Evolutionary conservation across 2,329 filamentous ascomycete genomes (phyloP).

Genomic region (Fusarium annulatum): DNA sequence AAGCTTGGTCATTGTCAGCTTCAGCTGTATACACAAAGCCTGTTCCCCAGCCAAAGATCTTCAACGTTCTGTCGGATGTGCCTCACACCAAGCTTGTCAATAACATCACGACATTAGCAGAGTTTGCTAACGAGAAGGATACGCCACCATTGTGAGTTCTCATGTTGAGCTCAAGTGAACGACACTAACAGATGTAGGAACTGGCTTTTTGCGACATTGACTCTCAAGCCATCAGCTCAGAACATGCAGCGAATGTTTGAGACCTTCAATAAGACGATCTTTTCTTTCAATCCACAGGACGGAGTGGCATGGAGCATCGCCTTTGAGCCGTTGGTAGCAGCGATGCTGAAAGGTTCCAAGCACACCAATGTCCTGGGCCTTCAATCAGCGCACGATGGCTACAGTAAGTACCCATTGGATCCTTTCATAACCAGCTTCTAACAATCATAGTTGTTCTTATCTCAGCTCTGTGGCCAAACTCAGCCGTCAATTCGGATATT

Average conservation of each 20-base stretch:
- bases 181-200: not conserved
- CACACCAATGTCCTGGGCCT: not conserved
- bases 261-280: not conserved
- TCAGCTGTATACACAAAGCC: not conserved
- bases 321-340: not conserved
- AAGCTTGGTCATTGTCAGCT: not conserved
- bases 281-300: not conserved
- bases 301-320: not conserved
- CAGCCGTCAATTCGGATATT: not conserved
- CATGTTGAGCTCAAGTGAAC: rapidly evolving
- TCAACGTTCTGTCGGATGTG: not conserved
- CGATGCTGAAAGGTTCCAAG: not conserved
- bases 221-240: not conserved
- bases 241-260: not conserved
- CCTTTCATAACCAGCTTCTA: too few species aligned
- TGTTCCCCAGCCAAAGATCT: not conserved
- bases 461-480: not conserved
- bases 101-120: not conserved
- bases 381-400: not conserved
- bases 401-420: not conserved
- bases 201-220: not conserved
- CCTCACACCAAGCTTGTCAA: not conserved
- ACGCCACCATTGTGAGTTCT: not conserved
- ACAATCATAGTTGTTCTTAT: not conserved
- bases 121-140: not conserved